Evolutionary conservation across 805 yeast genomes (phyloP).

Genomic region (Wickerhamiella spandovensis): DNA sequence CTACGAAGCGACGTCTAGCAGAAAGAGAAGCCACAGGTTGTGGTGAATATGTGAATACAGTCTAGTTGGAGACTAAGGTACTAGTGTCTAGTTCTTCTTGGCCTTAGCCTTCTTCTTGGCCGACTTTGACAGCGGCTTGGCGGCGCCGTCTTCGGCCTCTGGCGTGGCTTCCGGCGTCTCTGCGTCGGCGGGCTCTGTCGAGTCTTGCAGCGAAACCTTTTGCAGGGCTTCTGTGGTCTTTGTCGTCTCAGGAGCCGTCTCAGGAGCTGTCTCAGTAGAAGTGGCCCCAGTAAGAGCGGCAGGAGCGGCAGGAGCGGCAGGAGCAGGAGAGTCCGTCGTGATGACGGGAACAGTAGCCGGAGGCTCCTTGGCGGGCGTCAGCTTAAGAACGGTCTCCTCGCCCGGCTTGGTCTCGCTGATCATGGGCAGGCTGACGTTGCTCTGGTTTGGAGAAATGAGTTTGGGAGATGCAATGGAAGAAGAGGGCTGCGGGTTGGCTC

Average conservation of each 20-base stretch:
- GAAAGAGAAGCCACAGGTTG: neutral
- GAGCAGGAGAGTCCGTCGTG: neutral
- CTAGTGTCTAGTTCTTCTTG: neutral
- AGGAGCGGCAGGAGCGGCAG: neutral
- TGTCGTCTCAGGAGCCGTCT: too few species aligned
- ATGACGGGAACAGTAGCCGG: neutral
- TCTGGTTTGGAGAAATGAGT: conserved; percentile 12
- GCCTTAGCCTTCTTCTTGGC: conserved; percentile 1
- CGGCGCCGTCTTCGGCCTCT: neutral
- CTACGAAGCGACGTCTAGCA: too few species aligned
- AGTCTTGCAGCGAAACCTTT: neutral
- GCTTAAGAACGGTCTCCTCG: conserved; percentile 4
- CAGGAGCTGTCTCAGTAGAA: too few species aligned
- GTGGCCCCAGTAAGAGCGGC: too few species aligned
- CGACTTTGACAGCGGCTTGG: conserved; percentile 1
- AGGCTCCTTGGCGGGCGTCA: neutral
- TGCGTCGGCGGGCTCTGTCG: neutral
- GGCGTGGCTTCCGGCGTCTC: neutral
- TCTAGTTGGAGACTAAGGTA: too few species aligned
- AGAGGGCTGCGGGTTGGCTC: conserved; percentile 1
- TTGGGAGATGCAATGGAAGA: neutral
- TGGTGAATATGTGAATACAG: neutral
- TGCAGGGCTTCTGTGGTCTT: too few species aligned
- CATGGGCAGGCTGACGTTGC: conserved; percentile 7
- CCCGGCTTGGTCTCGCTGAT: neutral